These are phyloP conservation scores for Aspergillus quadrilineatus DNA, from an alignment of 2,329 filamentous ascomycete genomes.

Conservation along the genomic window DNA sequence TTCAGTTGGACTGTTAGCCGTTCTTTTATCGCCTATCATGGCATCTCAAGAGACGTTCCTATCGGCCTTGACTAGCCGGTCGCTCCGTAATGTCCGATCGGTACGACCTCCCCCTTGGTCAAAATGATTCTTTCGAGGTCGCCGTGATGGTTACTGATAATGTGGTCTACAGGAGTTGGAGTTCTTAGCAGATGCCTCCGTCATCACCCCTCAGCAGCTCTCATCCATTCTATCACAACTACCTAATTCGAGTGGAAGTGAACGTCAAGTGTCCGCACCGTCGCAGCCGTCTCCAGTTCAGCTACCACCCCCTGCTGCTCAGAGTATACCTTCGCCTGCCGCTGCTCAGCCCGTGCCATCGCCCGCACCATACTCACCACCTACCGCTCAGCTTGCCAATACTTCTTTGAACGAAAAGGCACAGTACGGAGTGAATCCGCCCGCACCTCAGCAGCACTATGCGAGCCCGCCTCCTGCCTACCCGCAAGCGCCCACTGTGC, in stretches of 20 bases:
- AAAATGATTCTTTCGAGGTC: background rate
- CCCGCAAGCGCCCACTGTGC: conserved; percentile 51
- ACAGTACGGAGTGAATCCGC: conserved; percentile 25
- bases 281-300: conserved; percentile 25
- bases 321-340: conserved; percentile 19
- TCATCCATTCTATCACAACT: conserved; percentile 72
- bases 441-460: conserved; percentile 39
- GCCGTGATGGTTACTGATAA: conserved; percentile 5
- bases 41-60: conserved; percentile 35
- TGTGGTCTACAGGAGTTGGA: conserved; percentile 71
- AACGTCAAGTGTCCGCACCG: conserved; percentile 18
- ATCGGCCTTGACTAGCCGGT: conserved; percentile 72
- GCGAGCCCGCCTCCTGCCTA: conserved; percentile 55
- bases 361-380: conserved; percentile 38
- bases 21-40: conserved; percentile 26
- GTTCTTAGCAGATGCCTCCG: conserved; percentile 76
- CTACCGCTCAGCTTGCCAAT: conserved; percentile 40
- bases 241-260: conserved; percentile 51
- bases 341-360: conserved; percentile 26
- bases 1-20: background rate
- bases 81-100: conserved; percentile 82
- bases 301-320: conserved; percentile 21
- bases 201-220: conserved; percentile 74
- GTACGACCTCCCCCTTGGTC: conserved; percentile 49
- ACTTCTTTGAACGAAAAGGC: conserved; percentile 44